A percentile compares a stretch with the other conserved stretches of the same genome.
These are phyloP conservation scores for Heliamphora exappendiculata DNA, from an alignment of 148 eudicot species.

Conservation along the genomic window DNA sequence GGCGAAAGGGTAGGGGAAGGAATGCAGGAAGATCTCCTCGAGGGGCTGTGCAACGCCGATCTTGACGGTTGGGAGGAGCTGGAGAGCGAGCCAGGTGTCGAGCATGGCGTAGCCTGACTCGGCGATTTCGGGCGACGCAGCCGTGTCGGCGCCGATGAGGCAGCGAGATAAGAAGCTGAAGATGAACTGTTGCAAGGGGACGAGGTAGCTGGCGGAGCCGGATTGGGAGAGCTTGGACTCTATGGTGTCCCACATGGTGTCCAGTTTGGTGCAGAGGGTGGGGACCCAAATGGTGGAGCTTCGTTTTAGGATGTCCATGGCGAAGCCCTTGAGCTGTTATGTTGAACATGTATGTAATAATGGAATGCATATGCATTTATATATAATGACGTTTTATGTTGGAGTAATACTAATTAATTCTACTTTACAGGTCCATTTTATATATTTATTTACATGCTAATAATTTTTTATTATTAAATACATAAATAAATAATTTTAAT, in stretches of 20 bases:
- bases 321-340: constrained; percentile 50
- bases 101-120: constrained; percentile 43
- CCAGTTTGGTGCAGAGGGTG: constrained; percentile 46
- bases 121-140: constrained; percentile 43
- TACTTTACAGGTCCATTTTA: too few relatives aligned
- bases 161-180: constrained; percentile 53
- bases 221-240: constrained; percentile 44
- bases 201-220: constrained; percentile 21
- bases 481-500: not conserved
- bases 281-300: constrained; percentile 65
- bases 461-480: not conserved
- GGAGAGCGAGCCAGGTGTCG: constrained; percentile 71
- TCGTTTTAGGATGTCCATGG: constrained; percentile 59
- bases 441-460: not conserved
- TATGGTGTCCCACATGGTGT: constrained; percentile 65
- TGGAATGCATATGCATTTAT: not conserved
- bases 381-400: too few relatives aligned
- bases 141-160: constrained; percentile 54
- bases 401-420: too few relatives aligned
- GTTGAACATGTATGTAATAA: not conserved
- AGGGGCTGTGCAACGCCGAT: constrained; percentile 57
- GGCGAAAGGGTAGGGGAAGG: constrained; percentile 63
- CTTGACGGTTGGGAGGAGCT: constrained; percentile 52
- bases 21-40: constrained; percentile 72
- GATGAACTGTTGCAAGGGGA: constrained; percentile 56